These are phyloP conservation scores for Infundibulicybe gibba DNA, from an alignment of 768 basidiomycete species.

Conservation along the genomic window DNA sequence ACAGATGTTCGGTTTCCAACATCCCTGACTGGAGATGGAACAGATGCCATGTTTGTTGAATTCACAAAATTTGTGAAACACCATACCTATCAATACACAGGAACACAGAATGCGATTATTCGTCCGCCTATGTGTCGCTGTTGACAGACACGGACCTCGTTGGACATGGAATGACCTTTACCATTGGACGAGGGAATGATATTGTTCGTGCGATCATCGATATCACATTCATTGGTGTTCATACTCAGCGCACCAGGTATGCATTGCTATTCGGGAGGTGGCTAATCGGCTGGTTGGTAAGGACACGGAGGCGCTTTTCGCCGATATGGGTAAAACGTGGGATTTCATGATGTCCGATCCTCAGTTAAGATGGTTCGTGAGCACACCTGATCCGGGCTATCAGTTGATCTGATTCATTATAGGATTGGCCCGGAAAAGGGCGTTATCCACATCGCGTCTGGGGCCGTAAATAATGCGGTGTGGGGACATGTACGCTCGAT, in stretches of 20 bases:
- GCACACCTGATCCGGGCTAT: too few species aligned
- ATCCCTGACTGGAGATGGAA: conserved; percentile 85
- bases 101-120: conserved; percentile 97
- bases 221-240: not conserved
- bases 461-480: conserved; percentile 86
- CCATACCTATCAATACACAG: conserved; percentile 29
- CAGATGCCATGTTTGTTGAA: conserved; percentile 86
- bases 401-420: not conserved
- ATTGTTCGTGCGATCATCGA: conserved; percentile 51
- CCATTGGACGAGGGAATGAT: conserved; percentile 93
- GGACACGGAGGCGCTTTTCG: conserved; percentile 77
- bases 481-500: conserved; percentile 92
- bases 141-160: conserved; percentile 71
- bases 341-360: conserved; percentile 84
- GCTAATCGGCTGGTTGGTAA: conserved; percentile 81
- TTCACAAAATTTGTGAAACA: not conserved
- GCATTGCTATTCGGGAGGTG: conserved; percentile 74
- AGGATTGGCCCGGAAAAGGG: conserved; percentile 96
- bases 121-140: conserved; percentile 85
- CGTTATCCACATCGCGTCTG: conserved; percentile 87
- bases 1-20: conserved; percentile 91
- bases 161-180: conserved; percentile 95
- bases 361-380: conserved; percentile 80
- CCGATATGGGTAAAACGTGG: conserved; percentile 91
- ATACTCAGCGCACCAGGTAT: conserved; percentile 47